Evolutionary conservation across 257 asterid genomes (phyloP), one percentile per base, ranked within the genome.

Genomic region (Eustoma russellianum): DNA sequence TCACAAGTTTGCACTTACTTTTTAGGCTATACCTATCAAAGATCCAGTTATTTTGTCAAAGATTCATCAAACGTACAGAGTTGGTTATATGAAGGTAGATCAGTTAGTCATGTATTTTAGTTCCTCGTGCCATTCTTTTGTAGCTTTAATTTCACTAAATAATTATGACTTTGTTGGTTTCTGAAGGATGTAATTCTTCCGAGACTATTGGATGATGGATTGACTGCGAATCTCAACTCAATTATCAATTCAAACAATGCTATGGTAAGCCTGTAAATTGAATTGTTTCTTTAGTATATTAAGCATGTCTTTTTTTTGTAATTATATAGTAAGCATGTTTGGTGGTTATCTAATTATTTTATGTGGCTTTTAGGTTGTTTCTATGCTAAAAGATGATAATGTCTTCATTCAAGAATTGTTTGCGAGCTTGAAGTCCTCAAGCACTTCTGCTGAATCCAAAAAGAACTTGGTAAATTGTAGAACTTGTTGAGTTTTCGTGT

Each of bases 21-120:
- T 62, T 48, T 71, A 91, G 98, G 99, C 83, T 33, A 75, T 92
- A 61, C 89, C 94, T 53, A 88, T 92, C 56, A 86, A 84, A 77
- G 86, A 92, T 63, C 79, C 86, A 43, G 61, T 73, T 59, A 93
- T 78, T 61, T 78, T 78, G 48, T 92, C 97, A 13, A 92, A 81
- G 84, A 85, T 92, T 68, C 99, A 92, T 79, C 99, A 92, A 66
- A 77, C 94, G 40, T 92, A 88, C 72, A 79, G 94, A 73, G 68
- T 92, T 71, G 83, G 92, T 63, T 92, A 92, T 78, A 70, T 92
- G 58, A 92, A 92, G 94, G 99, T 92, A 72, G 24, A 43, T 46
- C 57, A 34, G 48, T 54, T 9, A 55, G 52, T 44, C 56, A 56
- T 38, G 18, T 18, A 47, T 53, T 59, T 55, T 60, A 12, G 28